A percentile compares a stretch with the other conserved stretches of the same genome.
phyloP scores from a whole-genome alignment of 106 monocot species.

The Dioscorea dumetorum region DNA sequence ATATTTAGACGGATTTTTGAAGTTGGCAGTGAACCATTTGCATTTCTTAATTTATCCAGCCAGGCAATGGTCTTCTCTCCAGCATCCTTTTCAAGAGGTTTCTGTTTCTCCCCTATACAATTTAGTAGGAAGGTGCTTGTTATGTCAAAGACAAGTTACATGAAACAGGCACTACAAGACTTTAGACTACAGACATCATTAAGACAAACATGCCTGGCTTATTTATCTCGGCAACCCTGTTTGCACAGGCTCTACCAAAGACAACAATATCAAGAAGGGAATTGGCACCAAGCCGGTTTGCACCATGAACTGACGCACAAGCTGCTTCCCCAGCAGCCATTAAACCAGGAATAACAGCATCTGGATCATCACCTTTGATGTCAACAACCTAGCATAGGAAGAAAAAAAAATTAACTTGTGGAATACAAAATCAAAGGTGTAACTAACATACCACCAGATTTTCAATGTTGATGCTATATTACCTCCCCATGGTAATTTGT shows the following conservation, averaged over 20 bases:
- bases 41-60: slow-evolving; percentile 87
- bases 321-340: slow-evolving; percentile 98
- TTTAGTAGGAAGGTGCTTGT: background rate
- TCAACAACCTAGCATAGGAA: slow-evolving; percentile 43
- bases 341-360: slow-evolving; percentile 81
- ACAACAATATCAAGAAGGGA: slow-evolving; percentile 98
- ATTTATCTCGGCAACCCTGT: slow-evolving; percentile 76
- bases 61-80: slow-evolving; percentile 90
- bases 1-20: slow-evolving; percentile 94
- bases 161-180: no score
- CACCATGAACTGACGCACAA: slow-evolving; percentile 99
- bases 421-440: background rate
- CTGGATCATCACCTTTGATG: slow-evolving; percentile 69
- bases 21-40: slow-evolving; percentile 81
- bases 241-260: slow-evolving; percentile 98
- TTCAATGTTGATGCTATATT: background rate
- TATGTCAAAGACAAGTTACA: no score
- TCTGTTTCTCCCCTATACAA: slow-evolving; percentile 62
- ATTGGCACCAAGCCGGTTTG: slow-evolving; percentile 95
- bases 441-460: background rate
- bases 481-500: slow-evolving; percentile 98
- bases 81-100: slow-evolving; percentile 71
- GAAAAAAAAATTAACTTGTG: background rate
- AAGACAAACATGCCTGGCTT: slow-evolving; percentile 55
- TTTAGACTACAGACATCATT: no score